Evolutionary conservation across 2,329 filamentous ascomycete genomes (phyloP), one percentile per base, ranked within the genome.

Genomic region (Hymenoscyphus occultus): DNA sequence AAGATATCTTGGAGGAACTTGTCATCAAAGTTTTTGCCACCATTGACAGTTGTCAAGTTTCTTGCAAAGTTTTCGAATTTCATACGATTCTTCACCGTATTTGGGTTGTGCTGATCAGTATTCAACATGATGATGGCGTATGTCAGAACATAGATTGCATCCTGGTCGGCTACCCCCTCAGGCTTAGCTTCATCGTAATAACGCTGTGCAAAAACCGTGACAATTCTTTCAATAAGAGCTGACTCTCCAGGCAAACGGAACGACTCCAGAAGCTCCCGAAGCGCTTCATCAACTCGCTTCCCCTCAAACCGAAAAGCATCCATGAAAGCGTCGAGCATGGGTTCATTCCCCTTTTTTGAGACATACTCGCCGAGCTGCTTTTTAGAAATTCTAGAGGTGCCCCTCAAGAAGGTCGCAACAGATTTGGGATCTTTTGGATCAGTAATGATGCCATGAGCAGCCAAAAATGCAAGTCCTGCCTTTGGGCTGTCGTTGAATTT

Each of bases 111-210:
- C 73, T 96, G 90, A 75, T 99, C 95, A 0, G 94, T 97, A 74
- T 99, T 99, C 64, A 99, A 81, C 86, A 99, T 93, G 76, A 99
- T 97, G 73, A 97, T 96, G 45, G 93, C 95, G 75, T 99, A 99
- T 0, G 91, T 94, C 61, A 99, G 81, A 59, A 99, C 87, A 73
- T 91, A 99, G 28, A 95, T 88, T 7, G 93, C 88, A 76, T 99
- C 95, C 71, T 91, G 90, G 73, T 96, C 89, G 6, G 88, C 90
- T 68, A 98, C 88, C 28, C 88, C 90, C 62, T 90, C 85, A 0
- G 91, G 89, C 32, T 86, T 84, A 5, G 85, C 86, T 65, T 86
- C 86, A 9, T 84, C 80, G 76, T 90, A 90, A 76, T 96, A 99
- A 74, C 91, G 92, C 70, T 94, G 91, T 0, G 92, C 86, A 76